These are phyloP conservation scores for Rostrohypoxylon terebratum DNA, from an alignment of 495 filamentous ascomycete genomes.

Conservation along the genomic window DNA sequence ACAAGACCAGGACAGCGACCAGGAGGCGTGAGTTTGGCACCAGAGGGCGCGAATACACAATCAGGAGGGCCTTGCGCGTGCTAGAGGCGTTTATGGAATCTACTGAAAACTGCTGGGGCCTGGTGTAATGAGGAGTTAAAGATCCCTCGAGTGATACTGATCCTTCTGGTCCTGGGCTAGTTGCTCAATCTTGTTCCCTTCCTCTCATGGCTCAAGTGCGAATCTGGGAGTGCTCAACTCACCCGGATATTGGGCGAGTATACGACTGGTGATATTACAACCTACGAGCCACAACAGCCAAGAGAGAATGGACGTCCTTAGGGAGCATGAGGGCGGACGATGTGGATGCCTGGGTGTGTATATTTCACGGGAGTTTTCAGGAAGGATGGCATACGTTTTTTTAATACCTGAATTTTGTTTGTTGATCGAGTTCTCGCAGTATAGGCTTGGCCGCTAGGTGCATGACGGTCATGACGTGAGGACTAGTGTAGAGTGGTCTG, in stretches of 20 bases:
- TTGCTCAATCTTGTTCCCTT: slow-evolving; percentile 13
- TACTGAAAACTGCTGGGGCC: slow-evolving; percentile 14
- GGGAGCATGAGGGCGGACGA: slow-evolving; percentile 43
- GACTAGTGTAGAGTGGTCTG: slow-evolving; percentile 26
- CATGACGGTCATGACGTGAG: slow-evolving; percentile 24
- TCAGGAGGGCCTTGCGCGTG: slow-evolving; percentile 80
- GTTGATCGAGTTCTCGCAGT: slow-evolving; percentile 35
- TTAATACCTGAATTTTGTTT: slow-evolving; percentile 49
- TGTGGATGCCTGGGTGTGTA: slow-evolving; percentile 51
- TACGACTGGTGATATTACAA: neutral
- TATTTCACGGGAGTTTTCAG: slow-evolving; percentile 53
- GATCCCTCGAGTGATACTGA: slow-evolving; percentile 28
- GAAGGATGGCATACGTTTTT: slow-evolving; percentile 53
- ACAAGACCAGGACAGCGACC: slow-evolving; percentile 78
- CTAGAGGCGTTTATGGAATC: slow-evolving; percentile 54
- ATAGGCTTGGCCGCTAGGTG: slow-evolving; percentile 33
- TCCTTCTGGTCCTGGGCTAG: slow-evolving; percentile 27
- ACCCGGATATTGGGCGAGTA: slow-evolving; percentile 11
- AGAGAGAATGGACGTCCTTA: slow-evolving; percentile 39
- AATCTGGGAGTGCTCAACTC: neutral
- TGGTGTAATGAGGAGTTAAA: slow-evolving; percentile 29
- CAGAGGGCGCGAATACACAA: slow-evolving; percentile 81
- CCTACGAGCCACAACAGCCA: slow-evolving; percentile 1
- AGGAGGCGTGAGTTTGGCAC: slow-evolving; percentile 79
- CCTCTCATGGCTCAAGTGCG: slow-evolving; percentile 27